Conservation (phyloP, 345 rosid species). For the Eucalyptus brandiana region DNA sequence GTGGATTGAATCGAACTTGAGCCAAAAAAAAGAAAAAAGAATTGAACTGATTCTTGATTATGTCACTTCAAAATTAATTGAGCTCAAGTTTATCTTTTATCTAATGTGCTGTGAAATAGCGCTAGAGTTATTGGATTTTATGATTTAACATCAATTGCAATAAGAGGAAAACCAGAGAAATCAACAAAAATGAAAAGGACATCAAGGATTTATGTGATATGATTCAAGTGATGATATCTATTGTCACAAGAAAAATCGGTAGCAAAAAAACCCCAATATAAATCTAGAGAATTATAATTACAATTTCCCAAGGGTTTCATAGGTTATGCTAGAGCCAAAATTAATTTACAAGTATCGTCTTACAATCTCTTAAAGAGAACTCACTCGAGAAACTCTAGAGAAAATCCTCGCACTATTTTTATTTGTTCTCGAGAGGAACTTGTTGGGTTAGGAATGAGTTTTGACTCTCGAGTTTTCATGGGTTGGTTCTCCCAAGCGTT, state of each 20-base stretch:
- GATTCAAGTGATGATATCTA: neutral
- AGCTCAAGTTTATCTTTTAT: neutral
- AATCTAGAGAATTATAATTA: neutral
- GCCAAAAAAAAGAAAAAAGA: neutral
- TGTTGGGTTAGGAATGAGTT: neutral
- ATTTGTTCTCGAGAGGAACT: neutral
- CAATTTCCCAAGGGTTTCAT: too few species aligned
- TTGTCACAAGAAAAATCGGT: rapidly evolving
- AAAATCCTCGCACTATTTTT: too few species aligned
- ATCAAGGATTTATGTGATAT: neutral
- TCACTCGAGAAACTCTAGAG: neutral
- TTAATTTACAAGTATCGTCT: neutral
- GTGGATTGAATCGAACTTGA: neutral
- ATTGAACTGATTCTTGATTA: neutral
- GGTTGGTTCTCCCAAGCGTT: neutral
- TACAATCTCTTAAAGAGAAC: neutral
- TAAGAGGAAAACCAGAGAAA: neutral
- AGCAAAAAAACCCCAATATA: neutral
- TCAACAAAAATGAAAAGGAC: neutral
- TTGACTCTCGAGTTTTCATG: neutral
- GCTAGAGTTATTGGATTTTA: rapidly evolving
- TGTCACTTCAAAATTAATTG: neutral
- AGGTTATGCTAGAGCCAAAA: neutral
- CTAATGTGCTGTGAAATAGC: neutral
- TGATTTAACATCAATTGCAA: neutral